Base-by-base conservation (phyloP, 2,329 filamentous ascomycete species). In the Calonectria hawksworthii region DNA sequence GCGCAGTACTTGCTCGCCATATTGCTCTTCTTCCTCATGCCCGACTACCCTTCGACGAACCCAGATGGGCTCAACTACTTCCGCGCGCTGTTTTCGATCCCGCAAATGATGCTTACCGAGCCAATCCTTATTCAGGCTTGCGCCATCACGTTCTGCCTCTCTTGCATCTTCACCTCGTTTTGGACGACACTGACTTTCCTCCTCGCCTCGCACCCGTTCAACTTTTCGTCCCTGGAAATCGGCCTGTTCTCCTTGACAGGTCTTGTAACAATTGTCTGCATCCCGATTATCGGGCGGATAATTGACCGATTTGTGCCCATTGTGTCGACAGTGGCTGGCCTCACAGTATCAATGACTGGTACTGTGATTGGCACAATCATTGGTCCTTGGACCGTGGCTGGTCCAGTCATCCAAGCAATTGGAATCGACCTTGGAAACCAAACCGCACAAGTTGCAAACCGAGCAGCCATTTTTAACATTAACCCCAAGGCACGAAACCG, bases 221-320 rank as follows among this genome's bases (percentile, higher is more conserved):
- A 89, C 69, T 96, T 94, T 82, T 86, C 88, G 0, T 91, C 93
- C 0, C 83, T 95, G 0, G 88, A 89, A 5, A 96, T 97, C 65
- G 94, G 95, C 0, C 87, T 97, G 6, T 97, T 97, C 82, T 94
- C 94, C 0, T 86, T 98, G 4, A 94, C 96, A 67, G 95, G 94
- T 1, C 91, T 97, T 16, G 91, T 88, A 0, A 91, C 92, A 14
- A 94, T 97, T 83, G 82, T 91, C 26, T 84, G 92, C 11, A 93
- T 91, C 0, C 95, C 95, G 0, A 75, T 95, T 18, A 96, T 94
- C 82, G 93, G 93, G 0, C 90, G 92, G 23, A 84, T 90, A 14
- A 88, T 97, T 68, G 94, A 96, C 79, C 88, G 88, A 70, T 93
- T 93, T 79, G 89, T 93, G 0, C 93, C 94, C 0, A 88, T 94